A percentile compares a stretch with the other conserved stretches of the same genome.
Conservation (phyloP, 108 stramenopile species). For the Pseudonitzschia multistriata region DNA sequence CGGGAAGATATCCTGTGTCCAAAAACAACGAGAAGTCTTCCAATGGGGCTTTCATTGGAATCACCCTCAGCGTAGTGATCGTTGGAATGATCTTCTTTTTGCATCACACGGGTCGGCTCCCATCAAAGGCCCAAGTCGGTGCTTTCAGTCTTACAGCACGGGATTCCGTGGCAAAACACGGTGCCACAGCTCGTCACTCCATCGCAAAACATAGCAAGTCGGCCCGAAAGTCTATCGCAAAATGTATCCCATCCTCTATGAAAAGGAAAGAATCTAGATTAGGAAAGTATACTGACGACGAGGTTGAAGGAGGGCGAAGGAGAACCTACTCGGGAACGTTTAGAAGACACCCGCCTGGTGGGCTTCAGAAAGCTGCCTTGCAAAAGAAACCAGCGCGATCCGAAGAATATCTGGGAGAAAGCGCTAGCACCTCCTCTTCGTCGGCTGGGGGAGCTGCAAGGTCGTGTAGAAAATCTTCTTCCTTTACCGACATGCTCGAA, state of each 20-base stretch:
- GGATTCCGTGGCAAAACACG: neutral
- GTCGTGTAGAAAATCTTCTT: neutral
- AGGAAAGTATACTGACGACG: neutral
- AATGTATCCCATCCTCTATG: neutral
- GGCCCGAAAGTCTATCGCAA: neutral
- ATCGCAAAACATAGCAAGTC: neutral
- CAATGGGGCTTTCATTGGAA: constrained; percentile 7
- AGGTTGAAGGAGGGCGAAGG: constrained; percentile 4
- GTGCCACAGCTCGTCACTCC: neutral
- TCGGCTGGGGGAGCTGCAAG: neutral
- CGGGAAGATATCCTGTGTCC: neutral
- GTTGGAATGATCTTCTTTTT: constrained; percentile 16
- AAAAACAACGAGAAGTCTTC: neutral
- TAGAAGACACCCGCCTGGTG: constrained; percentile 24
- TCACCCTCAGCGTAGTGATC: constrained; percentile 11
- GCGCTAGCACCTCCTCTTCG: neutral
- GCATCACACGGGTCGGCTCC: constrained; percentile 14
- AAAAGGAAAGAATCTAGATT: too few species aligned
- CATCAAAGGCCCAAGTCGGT: neutral
- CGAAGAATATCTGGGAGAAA: constrained; percentile 15
- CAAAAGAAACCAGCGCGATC: constrained; percentile 36
- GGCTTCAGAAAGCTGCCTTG: constrained; percentile 21
- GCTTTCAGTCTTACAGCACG: constrained; percentile 12
- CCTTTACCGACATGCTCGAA: neutral
- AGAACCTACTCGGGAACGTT: constrained; percentile 31